Conservation (phyloP, 768 basidiomycete species). For the Melanogaster broomeanus region DNA sequence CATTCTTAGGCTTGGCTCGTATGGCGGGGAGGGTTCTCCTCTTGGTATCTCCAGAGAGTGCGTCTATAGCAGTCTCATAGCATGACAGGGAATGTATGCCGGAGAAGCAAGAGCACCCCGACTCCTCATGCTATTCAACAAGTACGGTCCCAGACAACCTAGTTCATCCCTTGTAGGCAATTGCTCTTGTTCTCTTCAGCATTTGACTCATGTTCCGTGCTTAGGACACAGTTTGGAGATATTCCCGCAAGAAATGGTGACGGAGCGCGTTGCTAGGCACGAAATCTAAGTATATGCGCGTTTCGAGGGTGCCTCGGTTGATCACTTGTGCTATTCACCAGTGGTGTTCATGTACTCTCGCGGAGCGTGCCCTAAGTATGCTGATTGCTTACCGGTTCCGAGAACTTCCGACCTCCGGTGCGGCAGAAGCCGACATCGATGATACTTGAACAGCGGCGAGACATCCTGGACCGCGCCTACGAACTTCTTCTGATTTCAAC, state of each 20-base stretch:
- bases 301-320: background rate
- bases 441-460: slow-evolving; percentile 66
- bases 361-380: slow-evolving; percentile 40
- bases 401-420: background rate
- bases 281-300: slow-evolving; percentile 50
- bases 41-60: slow-evolving; percentile 70
- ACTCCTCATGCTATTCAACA: slow-evolving; percentile 69
- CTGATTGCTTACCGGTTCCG: background rate
- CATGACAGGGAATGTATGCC: slow-evolving; percentile 60
- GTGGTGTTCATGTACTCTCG: slow-evolving; percentile 74
- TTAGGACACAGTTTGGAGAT: slow-evolving; percentile 73
- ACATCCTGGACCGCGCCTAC: slow-evolving; percentile 67
- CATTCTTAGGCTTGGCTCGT: slow-evolving; percentile 60
- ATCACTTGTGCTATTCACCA: slow-evolving; percentile 18
- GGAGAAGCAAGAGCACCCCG: too few relatives aligned
- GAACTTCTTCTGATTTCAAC: slow-evolving; percentile 67
- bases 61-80: background rate
- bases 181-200: background rate
- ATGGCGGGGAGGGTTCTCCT: slow-evolving; percentile 74
- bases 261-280: slow-evolving; percentile 70
- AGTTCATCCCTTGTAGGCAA: slow-evolving; percentile 69
- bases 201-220: background rate
- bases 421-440: slow-evolving; percentile 56
- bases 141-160: slow-evolving; percentile 65
- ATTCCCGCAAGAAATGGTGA: slow-evolving; percentile 69